phyloP scores from a whole-genome alignment of 2,329 filamentous ascomycete species.

The Xylaria polymorpha region DNA sequence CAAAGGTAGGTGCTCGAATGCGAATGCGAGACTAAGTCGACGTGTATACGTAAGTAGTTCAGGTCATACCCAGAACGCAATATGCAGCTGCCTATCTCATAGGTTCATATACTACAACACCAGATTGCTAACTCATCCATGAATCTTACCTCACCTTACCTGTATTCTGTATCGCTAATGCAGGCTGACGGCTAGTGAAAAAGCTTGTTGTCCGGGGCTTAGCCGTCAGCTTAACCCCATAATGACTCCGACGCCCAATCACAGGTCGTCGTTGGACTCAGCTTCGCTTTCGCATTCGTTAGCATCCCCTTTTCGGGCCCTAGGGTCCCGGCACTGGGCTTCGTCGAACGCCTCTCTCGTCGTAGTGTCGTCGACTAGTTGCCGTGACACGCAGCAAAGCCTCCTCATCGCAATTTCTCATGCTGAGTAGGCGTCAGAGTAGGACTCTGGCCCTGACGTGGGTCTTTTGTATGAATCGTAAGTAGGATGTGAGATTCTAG shows the following conservation, averaged over 20 bases:
- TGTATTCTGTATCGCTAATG: background rate
- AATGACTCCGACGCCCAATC: slow-evolving; percentile 20
- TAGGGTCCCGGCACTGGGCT: slow-evolving; percentile 24
- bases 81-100: background rate
- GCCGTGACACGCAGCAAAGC: background rate
- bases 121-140: background rate
- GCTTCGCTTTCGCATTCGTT: slow-evolving; percentile 33
- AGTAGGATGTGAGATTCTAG: background rate
- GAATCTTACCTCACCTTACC: background rate
- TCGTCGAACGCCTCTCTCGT: slow-evolving; percentile 8
- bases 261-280: background rate
- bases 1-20: background rate
- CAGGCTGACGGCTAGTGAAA: slow-evolving; percentile 3
- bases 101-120: background rate
- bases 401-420: slow-evolving; percentile 1
- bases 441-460: slow-evolving; percentile 12
- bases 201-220: slow-evolving; percentile 28
- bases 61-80: background rate
- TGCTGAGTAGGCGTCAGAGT: background rate
- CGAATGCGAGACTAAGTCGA: slow-evolving; percentile 9
- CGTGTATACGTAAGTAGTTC: slow-evolving; percentile 1
- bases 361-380: slow-evolving; percentile 11
- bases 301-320: slow-evolving; percentile 15
- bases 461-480: slow-evolving; percentile 8
- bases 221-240: slow-evolving; percentile 11